These are phyloP conservation scores for Mortierella sp. DNA, from an alignment of 371 early-diverging fungal species.

Conservation along the genomic window DNA sequence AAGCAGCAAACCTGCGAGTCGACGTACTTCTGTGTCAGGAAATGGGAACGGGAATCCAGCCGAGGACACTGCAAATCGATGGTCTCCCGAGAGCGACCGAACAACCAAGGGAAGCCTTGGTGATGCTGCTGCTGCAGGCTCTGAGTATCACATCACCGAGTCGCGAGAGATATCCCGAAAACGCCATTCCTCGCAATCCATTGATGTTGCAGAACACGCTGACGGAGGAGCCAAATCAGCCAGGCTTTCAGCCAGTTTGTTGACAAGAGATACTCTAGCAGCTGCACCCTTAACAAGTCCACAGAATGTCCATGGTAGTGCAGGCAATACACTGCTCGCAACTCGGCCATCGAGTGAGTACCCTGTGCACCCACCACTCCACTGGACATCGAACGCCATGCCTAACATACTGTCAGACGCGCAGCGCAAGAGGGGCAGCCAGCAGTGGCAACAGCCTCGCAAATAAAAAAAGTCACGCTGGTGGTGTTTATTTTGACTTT, in stretches of 20 bases:
- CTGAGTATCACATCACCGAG: too few relatives aligned
- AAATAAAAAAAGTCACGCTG: slow-evolving; percentile 1
- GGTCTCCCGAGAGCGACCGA: too few relatives aligned
- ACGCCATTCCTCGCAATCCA: slow-evolving; percentile 19
- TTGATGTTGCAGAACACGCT: slow-evolving; percentile 4
- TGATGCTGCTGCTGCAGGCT: too few relatives aligned
- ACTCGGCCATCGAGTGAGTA: slow-evolving; percentile 7
- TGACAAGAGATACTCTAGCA: neutral
- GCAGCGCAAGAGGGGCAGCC: slow-evolving; percentile 38
- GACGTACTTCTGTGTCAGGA: slow-evolving; percentile 16
- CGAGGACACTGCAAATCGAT: neutral
- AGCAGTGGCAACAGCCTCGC: slow-evolving; percentile 8
- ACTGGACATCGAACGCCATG: slow-evolving; percentile 21
- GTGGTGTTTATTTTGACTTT: slow-evolving; percentile 8
- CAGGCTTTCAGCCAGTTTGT: slow-evolving; percentile 1
- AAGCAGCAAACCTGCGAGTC: slow-evolving; percentile 4
- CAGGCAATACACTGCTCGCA: neutral
- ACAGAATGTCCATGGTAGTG: too few relatives aligned
- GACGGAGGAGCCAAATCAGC: slow-evolving; percentile 2
- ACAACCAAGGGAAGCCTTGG: too few relatives aligned
- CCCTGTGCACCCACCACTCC: neutral
- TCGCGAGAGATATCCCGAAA: slow-evolving; percentile 11
- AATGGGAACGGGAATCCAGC: neutral
- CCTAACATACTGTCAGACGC: slow-evolving; percentile 46
- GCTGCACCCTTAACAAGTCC: neutral